Percentiles rank a stretch among this genome's conserved stretches.
These are phyloP conservation scores for Cicer yamashitae DNA, from an alignment of 306 rosid species.

Conservation along the genomic window DNA sequence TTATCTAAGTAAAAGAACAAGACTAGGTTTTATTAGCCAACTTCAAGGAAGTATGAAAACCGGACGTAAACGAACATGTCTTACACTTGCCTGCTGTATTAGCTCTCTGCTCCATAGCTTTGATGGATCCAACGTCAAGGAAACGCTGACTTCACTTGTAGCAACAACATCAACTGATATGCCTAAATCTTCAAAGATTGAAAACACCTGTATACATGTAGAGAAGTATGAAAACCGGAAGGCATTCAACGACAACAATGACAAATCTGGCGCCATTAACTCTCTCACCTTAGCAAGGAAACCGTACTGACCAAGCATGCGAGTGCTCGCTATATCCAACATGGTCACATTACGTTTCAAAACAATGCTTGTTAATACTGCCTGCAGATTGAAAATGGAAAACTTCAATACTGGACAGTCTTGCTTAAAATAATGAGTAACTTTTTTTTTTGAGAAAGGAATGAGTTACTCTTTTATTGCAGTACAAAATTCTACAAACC, in stretches of 20 bases:
- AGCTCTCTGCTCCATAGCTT: conserved; percentile 91
- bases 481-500: conserved; percentile 58
- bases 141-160: conserved; percentile 89
- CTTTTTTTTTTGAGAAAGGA: not conserved
- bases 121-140: conserved; percentile 87
- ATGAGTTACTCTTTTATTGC: conserved; percentile 28
- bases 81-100: conserved; percentile 88
- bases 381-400: conserved; percentile 64
- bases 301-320: conserved; percentile 98
- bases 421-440: conserved; percentile 17
- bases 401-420: conserved; percentile 30
- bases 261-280: conserved; percentile 13
- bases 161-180: conserved; percentile 92
- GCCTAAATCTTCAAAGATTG: conserved; percentile 87
- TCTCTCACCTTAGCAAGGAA: conserved; percentile 93
- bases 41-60: too few species aligned
- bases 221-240: conserved; percentile 33
- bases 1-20: not conserved
- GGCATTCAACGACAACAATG: conserved; percentile 4
- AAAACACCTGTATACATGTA: conserved; percentile 68
- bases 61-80: not conserved
- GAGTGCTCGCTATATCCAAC: conserved; percentile 98
- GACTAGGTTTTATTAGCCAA: not conserved
- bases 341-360: conserved; percentile 91
- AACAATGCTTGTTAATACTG: conserved; percentile 89